Evolutionary conservation across 106 monocot species (phyloP), one percentile per base, ranked within the genome.

Genomic region (Dioscorea alata): DNA sequence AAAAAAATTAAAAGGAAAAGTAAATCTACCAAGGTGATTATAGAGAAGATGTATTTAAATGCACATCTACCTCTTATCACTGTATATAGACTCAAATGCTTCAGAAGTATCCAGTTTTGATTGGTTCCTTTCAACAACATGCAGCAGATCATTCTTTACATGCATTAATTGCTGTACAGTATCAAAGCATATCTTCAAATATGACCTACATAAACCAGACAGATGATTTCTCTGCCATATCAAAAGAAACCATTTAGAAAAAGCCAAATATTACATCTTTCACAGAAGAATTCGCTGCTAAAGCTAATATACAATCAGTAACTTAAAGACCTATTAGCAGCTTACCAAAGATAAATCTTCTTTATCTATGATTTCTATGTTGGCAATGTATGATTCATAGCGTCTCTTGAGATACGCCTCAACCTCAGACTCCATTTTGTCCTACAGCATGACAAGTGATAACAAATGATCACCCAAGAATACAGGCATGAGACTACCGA

Each of bases 321-420:
- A 54, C 18, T 54, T 54, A 5, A 54, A 54, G 15, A 0, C 2
- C 63, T 24, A 63, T 60, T n/a, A 66, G 34, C 8, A 71, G 25
- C 92, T 74, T 81, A 94, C 95, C 53, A 97, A 66, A 83, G 86
- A 78, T n/a, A 97, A 59, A 77, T 97, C 97, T 69, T 97, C 97
- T 73, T 97, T 97, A 12, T 92, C 79, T 23, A 87, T 72, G 28
- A 97, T 82, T 67, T 89, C 84, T 60, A 97, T 85, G 15, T 87
- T 78, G 21, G 82, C 64, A 66, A 97, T 87, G 72, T 86, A 49
- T 50, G 86, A 76, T 85, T 97, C 89, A 56, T 92, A 92, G 10
- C 84, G 79, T 16, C 97, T 76, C 66, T 89, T 84, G 13, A 97
- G 87, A 83, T 92, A 89, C 66, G 80, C 82, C 59, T 97, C 97